phyloP scores from a whole-genome alignment of 129 eudicot genomes.

The Helichrysum umbraculigerum region DNA sequence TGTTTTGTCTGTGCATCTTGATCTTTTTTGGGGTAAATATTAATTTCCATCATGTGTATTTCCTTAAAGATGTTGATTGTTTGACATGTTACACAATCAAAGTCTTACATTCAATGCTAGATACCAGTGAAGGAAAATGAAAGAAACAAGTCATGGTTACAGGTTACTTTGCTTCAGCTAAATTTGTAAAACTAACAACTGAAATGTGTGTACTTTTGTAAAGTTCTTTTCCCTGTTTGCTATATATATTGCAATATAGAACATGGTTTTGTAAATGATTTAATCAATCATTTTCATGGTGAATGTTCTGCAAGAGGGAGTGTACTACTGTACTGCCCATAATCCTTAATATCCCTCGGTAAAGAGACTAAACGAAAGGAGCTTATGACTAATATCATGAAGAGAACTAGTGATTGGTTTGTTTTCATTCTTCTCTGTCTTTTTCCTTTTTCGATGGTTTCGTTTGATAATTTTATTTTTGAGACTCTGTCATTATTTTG shows the following conservation, averaged over 20 bases:
- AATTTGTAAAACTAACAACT: neutral
- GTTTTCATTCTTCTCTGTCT: constrained; percentile 27
- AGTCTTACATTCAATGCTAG: constrained; percentile 28
- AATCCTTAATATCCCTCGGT: constrained; percentile 32
- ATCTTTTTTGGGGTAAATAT: constrained; percentile 6
- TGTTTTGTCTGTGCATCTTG: neutral
- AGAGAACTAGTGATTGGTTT: constrained; percentile 86
- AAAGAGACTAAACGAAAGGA: constrained; percentile 35
- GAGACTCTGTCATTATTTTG: neutral
- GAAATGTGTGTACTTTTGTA: constrained; percentile 26
- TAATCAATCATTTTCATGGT: constrained; percentile 38
- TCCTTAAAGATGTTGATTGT: constrained; percentile 32
- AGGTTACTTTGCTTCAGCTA: constrained; percentile 14
- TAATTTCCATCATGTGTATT: constrained; percentile 16
- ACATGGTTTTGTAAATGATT: constrained; percentile 30
- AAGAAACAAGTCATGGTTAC: constrained; percentile 27
- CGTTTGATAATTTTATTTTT: neutral
- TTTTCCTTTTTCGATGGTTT: neutral
- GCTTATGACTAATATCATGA: constrained; percentile 57
- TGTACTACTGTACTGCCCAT: constrained; percentile 21
- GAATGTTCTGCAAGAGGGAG: constrained; percentile 44
- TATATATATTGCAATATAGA: constrained; percentile 29
- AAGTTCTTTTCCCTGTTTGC: neutral
- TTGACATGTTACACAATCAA: constrained; percentile 28
- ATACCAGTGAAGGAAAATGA: constrained; percentile 7